A percentile compares a stretch with the other conserved stretches of the same genome.
phyloP scores from a whole-genome alignment of 225 moss, liverwort and hornwort species.

The Polytrichum formosum region DNA sequence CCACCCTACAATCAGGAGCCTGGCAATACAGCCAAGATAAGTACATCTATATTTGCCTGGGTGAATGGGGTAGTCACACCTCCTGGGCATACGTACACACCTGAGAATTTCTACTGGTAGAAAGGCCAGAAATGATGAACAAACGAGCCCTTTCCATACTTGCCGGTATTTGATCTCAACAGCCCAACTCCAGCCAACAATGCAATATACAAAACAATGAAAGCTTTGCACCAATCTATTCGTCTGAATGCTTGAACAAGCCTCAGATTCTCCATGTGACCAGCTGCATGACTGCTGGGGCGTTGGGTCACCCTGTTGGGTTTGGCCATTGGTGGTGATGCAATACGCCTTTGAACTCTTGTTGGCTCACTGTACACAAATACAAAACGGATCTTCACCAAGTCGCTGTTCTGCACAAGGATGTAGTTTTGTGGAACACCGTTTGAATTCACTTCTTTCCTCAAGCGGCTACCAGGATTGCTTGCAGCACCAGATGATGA shows the following conservation, averaged over 20 bases:
- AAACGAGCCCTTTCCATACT: constrained; percentile 27
- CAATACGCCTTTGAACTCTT: constrained; percentile 19
- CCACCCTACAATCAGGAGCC: too few relatives aligned
- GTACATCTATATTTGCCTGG: too few relatives aligned
- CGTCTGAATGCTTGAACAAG: constrained; percentile 6
- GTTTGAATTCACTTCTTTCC: constrained; percentile 4
- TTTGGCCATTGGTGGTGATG: constrained; percentile 6
- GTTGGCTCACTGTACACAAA: constrained; percentile 46
- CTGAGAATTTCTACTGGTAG: constrained; percentile 15
- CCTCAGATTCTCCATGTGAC: constrained; percentile 16
- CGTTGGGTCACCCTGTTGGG: constrained; percentile 13
- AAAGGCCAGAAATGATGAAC: constrained; percentile 27
- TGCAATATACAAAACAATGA: constrained; percentile 34
- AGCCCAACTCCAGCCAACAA: constrained; percentile 35
- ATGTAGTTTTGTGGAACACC: constrained; percentile 35
- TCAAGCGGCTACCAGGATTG: constrained; percentile 8
- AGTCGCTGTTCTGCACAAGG: constrained; percentile 50
- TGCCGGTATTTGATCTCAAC: constrained; percentile 22
- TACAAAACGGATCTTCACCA: constrained; percentile 47
- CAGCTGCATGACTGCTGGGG: constrained; percentile 10
- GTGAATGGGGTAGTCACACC: too few relatives aligned
- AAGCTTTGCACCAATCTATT: constrained; percentile 41
- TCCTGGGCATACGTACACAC: neutral
- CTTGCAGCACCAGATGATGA: neutral
- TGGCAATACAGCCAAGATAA: too few relatives aligned